These are phyloP conservation scores for Dendryphion nanum DNA, from an alignment of 2,329 filamentous ascomycete genomes.

Conservation along the genomic window DNA sequence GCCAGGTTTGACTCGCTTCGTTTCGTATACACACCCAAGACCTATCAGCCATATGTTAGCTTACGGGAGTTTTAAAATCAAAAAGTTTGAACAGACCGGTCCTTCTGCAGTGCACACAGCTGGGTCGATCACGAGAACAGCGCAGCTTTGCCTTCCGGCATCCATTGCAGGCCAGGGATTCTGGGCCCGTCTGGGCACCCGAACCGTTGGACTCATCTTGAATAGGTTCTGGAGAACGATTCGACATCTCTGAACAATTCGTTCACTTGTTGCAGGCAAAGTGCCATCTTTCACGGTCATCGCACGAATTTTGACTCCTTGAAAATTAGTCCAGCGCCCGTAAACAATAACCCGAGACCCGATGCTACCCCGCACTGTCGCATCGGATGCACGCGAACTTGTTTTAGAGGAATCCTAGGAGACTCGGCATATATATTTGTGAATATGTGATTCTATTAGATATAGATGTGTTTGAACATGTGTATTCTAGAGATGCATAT, in stretches of 20 bases:
- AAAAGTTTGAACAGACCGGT: slow-evolving; percentile 7
- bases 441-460: too few species aligned
- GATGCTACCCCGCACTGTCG: background rate
- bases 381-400: too few species aligned
- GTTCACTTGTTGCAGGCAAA: background rate
- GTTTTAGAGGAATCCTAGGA: too few species aligned
- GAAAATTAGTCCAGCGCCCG: background rate
- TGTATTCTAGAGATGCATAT: too few species aligned
- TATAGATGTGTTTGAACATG: too few species aligned
- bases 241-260: background rate
- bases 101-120: slow-evolving; percentile 16
- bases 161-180: slow-evolving; percentile 15
- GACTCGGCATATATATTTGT: too few species aligned
- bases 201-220: background rate
- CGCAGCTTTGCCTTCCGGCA: slow-evolving; percentile 17
- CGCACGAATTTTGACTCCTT: background rate
- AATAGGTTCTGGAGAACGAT: background rate
- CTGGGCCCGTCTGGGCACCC: background rate
- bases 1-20: slow-evolving; percentile 15
- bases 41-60: slow-evolving; percentile 3
- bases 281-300: background rate
- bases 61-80: background rate
- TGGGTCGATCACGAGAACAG: slow-evolving; percentile 15
- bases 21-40: slow-evolving; percentile 15
- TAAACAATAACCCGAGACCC: background rate